Conservation (phyloP, 352 stramenopile genomes). For the Blastocystis sp. region DNA sequence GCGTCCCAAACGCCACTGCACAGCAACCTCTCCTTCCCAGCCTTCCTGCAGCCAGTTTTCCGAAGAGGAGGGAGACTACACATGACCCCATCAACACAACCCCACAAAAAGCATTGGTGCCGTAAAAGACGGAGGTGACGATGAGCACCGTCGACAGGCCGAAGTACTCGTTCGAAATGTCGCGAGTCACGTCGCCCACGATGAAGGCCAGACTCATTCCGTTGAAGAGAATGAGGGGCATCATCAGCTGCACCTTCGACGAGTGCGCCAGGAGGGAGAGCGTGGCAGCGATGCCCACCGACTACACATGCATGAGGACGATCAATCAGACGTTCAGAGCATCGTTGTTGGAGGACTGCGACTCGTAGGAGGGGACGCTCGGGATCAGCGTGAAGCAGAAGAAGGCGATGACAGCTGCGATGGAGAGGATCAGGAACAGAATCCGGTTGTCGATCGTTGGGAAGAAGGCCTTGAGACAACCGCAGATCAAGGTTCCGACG, state of each 20-base stretch:
- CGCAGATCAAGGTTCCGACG: constrained; percentile 44
- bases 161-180: constrained; percentile 25
- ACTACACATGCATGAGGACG: background rate
- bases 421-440: constrained; percentile 55
- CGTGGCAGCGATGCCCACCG: constrained; percentile 24
- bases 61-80: constrained; percentile 8
- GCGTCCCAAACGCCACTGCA: constrained; percentile 36
- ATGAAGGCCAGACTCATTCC: constrained; percentile 63
- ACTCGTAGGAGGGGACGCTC: background rate
- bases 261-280: background rate
- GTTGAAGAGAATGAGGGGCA: constrained; percentile 63
- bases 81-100: background rate
- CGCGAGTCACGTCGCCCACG: constrained; percentile 50
- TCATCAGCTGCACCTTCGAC: constrained; percentile 37
- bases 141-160: background rate
- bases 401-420: constrained; percentile 27
- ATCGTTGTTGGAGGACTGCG: background rate
- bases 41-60: constrained; percentile 16
- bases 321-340: background rate
- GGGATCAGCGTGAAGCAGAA: background rate
- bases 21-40: constrained; percentile 39
- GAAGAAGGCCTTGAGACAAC: constrained; percentile 19
- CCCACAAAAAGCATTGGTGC: constrained; percentile 37
- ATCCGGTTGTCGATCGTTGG: background rate
- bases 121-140: constrained; percentile 61